Conservation (phyloP, 2,329 filamentous ascomycete genomes). For the Parafenestella ontariensis region DNA sequence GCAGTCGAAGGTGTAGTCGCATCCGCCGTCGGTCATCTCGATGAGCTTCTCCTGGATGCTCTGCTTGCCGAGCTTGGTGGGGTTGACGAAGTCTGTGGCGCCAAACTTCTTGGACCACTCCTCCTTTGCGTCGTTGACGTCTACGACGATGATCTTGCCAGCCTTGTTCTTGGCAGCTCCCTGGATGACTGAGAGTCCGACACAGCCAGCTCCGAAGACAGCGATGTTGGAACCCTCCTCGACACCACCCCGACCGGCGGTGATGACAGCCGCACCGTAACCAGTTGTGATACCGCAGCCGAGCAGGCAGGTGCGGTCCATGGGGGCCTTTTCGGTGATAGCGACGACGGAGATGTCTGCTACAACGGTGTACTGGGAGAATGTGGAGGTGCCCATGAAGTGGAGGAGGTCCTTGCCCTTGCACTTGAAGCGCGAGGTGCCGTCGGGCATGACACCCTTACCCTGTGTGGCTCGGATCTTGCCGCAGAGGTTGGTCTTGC, state of each 20-base stretch:
- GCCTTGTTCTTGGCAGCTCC: constrained; percentile 87
- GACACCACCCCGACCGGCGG: constrained; percentile 72
- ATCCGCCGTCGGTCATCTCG: constrained; percentile 97
- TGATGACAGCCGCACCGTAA: constrained; percentile 94
- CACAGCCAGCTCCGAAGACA: constrained; percentile 94
- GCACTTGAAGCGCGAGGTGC: constrained; percentile 91
- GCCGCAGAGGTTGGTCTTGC: constrained; percentile 98
- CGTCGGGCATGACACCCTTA: constrained; percentile 95
- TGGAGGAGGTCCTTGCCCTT: constrained; percentile 95
- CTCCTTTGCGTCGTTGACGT: constrained; percentile 89
- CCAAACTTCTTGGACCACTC: constrained; percentile 93
- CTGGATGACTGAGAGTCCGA: constrained; percentile 94
- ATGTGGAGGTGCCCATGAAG: constrained; percentile 99
- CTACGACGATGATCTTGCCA: constrained; percentile 76
- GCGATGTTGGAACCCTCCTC: constrained; percentile 90
- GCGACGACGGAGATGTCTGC: constrained; percentile 98
- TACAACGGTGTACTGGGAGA: constrained; percentile 98
- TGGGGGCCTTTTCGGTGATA: constrained; percentile 86
- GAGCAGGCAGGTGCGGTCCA: constrained; percentile 94
- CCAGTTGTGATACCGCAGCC: constrained; percentile 99
- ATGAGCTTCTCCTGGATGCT: constrained; percentile 90
- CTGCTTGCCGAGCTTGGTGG: constrained; percentile 69
- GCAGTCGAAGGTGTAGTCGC: constrained; percentile 99
- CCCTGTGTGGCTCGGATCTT: constrained; percentile 98
- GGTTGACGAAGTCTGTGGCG: constrained; percentile 96